Evolutionary conservation across 2,329 filamentous ascomycete species (phyloP).

Genomic region (Cercospora beticola): DNA sequence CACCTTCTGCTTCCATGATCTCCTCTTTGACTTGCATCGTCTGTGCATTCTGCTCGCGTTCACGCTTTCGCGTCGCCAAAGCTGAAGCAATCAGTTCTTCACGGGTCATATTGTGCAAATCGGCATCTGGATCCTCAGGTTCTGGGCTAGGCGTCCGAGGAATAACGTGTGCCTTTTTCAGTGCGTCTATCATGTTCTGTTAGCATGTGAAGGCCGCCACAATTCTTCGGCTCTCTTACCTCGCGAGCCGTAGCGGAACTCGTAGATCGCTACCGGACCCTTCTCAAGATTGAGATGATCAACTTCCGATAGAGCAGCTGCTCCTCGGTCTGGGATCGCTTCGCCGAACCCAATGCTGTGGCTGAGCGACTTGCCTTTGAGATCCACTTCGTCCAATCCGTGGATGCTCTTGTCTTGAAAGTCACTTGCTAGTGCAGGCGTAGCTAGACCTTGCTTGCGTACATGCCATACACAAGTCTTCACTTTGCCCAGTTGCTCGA

Average conservation of each 20-base stretch:
- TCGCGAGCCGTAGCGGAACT: conserved; percentile 10
- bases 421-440: not conserved
- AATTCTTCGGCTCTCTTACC: not conserved
- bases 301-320: not conserved
- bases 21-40: not conserved
- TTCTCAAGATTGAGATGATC: conserved; percentile 3
- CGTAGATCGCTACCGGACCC: not conserved
- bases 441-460: not conserved
- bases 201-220: not conserved
- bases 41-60: not conserved
- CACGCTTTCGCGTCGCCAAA: not conserved
- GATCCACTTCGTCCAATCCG: conserved; percentile 1
- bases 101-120: not conserved
- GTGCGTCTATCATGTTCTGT: not conserved
- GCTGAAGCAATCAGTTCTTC: not conserved
- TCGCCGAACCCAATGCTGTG: conserved; percentile 17
- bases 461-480: conserved; percentile 13
- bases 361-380: conserved; percentile 22
- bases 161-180: not conserved
- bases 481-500: conserved; percentile 11
- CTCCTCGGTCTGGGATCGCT: not conserved
- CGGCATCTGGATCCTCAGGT: conserved; percentile 13
- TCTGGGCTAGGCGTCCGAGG: conserved; percentile 8
- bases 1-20: not conserved
- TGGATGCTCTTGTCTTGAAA: not conserved